phyloP scores from a whole-genome alignment of 352 stramenopile genomes.

The Pythium angustatum region DNA sequence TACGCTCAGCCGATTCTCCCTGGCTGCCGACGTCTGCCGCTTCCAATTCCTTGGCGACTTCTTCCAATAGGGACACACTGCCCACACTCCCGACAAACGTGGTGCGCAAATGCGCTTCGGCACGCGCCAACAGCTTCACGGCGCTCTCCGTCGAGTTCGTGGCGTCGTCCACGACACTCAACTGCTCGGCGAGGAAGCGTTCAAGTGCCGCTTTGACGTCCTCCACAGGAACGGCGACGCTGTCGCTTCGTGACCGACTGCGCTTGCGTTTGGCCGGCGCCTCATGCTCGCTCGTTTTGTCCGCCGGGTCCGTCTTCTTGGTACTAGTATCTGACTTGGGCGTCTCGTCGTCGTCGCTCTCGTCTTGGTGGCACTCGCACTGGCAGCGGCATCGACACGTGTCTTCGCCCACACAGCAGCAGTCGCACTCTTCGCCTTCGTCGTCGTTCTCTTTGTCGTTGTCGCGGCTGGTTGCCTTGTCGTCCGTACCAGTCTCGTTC shows the following conservation, averaged over 20 bases:
- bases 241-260: conserved; percentile 23
- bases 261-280: conserved; percentile 19
- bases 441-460: conserved; percentile 25
- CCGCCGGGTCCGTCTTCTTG: background rate
- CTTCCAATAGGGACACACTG: conserved; percentile 20
- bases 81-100: conserved; percentile 8
- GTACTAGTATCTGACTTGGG: conserved; percentile 25
- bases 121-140: conserved; percentile 17
- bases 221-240: conserved; percentile 4
- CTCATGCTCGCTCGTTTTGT: background rate
- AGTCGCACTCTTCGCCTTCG: conserved; percentile 54
- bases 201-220: conserved; percentile 11
- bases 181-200: conserved; percentile 5
- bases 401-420: conserved; percentile 43
- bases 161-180: background rate
- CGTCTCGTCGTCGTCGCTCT: conserved; percentile 29
- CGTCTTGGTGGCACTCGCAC: conserved; percentile 74
- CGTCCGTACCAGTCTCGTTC: conserved; percentile 1
- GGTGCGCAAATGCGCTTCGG: conserved; percentile 18
- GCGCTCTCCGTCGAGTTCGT: background rate
- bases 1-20: background rate
- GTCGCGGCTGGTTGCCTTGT: conserved; percentile 8
- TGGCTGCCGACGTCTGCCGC: background rate
- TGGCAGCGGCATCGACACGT: conserved; percentile 49
- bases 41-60: conserved; percentile 22